phyloP scores from a whole-genome alignment of 2,329 filamentous ascomycete genomes.

The Parastagonospora avenae region DNA sequence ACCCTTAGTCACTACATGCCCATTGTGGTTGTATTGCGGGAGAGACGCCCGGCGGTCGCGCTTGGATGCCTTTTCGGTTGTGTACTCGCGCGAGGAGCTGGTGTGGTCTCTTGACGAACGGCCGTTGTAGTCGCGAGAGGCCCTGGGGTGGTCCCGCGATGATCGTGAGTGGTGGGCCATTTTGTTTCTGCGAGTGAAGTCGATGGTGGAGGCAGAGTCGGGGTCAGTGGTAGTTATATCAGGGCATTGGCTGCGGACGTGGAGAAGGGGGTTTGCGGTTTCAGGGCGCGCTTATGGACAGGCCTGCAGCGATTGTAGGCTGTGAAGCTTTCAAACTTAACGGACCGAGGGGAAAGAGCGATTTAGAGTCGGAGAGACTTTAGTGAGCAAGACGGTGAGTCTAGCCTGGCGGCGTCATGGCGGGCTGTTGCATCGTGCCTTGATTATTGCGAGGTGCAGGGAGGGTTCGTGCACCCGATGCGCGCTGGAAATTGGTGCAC shows the following conservation, averaged over 20 bases:
- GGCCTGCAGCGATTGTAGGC: constrained; percentile 11
- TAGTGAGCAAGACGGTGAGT: constrained; percentile 8
- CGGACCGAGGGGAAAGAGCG: constrained; percentile 2
- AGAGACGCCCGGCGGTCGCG: constrained; percentile 24
- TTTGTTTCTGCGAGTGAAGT: constrained; percentile 1
- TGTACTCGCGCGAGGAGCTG: constrained; percentile 25
- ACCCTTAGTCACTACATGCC: constrained; percentile 49
- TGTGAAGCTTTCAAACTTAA: constrained; percentile 3
- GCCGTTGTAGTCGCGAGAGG: constrained; percentile 13
- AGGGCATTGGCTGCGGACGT: constrained; percentile 7
- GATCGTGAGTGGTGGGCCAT: constrained; percentile 25
- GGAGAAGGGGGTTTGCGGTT: constrained; percentile 9
- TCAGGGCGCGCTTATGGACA: constrained; percentile 17
- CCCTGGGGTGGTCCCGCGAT: constrained; percentile 19
- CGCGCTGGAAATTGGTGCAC: constrained; percentile 4
- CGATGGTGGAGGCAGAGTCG: neutral
- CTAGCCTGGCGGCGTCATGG: constrained; percentile 22
- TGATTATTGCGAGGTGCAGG: constrained; percentile 24
- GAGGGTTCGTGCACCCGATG: constrained; percentile 8
- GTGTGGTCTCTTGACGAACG: constrained; percentile 18
- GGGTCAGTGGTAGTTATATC: constrained; percentile 7
- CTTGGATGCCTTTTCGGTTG: constrained; percentile 28
- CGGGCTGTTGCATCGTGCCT: constrained; percentile 10
- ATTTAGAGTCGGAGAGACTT: constrained; percentile 1
- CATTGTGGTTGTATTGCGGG: constrained; percentile 51